Evolutionary conservation across 1,284 basidiomycete species (phyloP), one percentile per base, ranked within the genome.

Genomic region (Testicularia cyperi): DNA sequence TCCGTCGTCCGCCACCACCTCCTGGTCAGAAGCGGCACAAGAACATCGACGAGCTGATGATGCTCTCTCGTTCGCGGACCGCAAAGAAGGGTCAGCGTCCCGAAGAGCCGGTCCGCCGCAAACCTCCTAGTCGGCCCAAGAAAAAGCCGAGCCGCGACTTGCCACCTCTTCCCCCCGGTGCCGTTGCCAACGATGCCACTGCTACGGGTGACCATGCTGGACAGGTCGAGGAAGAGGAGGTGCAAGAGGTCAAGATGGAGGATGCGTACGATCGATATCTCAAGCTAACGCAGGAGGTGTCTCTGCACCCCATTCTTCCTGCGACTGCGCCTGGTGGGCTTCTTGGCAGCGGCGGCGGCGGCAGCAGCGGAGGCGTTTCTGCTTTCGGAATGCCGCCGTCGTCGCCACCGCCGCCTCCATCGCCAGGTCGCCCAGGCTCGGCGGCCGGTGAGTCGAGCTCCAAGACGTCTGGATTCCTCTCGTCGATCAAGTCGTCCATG

Each of bases 231-330:
- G 57, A 63, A 15, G n/a, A n/a, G n/a, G n/a, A n/a, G n/a, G n/a
- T n/a, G n/a, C n/a, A n/a, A n/a, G n/a, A n/a, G n/a, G n/a, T n/a
- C n/a, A 42, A 55, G 21, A 79, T 88, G 42, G 86, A 92, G 67
- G 92, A 96, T 77, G 92, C 92, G 0, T 96, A 88, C 75, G 89
- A 90, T 49, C 82, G 89, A 15, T 95, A 78, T 81, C 84, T 32
- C 90, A 86, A 74, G 56, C 77, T 75, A 21, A 56, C 56, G 21
- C 60, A 61, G 18, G 61, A 64, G 35, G 65, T 67, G 2, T 55
- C 60, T 15, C 18, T 64, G 51, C 54, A 47, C 21, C 60, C 54
- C 3, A 63, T 63, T 13, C 19, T 53, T 16, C 54, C 54, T 10
- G 48, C 54, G 10, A 48, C 48, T 5, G 48, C 42, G 0, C n/a